Evolutionary conservation across 208 protist genomes (phyloP).

Genomic region (Leishmania lainsoni): DNA sequence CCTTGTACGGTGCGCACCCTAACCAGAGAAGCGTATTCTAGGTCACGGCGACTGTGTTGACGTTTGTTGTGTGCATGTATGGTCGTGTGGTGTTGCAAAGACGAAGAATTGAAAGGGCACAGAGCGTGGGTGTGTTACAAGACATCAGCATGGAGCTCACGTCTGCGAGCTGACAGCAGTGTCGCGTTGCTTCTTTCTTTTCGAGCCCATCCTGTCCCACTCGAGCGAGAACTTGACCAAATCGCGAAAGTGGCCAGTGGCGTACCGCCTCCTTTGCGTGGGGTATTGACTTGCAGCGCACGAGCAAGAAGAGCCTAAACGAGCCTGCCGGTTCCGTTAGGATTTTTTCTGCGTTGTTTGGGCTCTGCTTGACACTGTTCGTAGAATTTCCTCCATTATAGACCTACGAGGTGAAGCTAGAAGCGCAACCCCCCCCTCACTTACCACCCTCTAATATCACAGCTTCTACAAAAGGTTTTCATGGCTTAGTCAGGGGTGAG

Average conservation of each 20-base stretch:
- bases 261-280: neutral
- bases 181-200: neutral
- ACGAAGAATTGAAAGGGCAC: neutral
- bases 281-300: neutral
- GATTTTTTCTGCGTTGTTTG: neutral
- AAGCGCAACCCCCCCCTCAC: neutral
- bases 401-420: too few species aligned
- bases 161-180: neutral
- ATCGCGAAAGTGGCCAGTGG: neutral
- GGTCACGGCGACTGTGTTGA: neutral
- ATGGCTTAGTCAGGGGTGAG: neutral
- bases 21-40: neutral
- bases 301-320: neutral
- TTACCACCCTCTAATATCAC: neutral
- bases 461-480: too few species aligned
- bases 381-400: neutral
- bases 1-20: neutral
- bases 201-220: neutral
- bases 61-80: neutral
- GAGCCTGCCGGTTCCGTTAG: too few species aligned
- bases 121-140: neutral
- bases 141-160: neutral
- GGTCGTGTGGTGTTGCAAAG: neutral
- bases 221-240: neutral
- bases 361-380: neutral